Percentiles rank a stretch among this genome's conserved stretches.
phyloP scores from a whole-genome alignment of 371 early-diverging fungal genomes.

The Haplosporangium sp. region DNA sequence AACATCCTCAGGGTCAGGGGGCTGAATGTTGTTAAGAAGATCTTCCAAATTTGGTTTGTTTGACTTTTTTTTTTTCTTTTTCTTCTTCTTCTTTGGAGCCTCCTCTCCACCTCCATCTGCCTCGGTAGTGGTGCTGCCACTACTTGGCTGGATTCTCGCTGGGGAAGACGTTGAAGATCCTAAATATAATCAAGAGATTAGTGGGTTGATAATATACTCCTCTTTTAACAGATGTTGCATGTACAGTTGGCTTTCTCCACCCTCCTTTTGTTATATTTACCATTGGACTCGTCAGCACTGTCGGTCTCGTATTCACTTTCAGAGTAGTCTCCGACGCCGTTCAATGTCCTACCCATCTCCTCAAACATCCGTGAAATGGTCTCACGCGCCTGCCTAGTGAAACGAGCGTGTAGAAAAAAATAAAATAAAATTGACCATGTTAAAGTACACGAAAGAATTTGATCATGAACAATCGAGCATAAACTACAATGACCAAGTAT shows the following conservation, averaged over 20 bases:
- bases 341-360: slow-evolving; percentile 34
- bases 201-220: neutral
- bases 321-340: slow-evolving; percentile 23
- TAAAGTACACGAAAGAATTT: too few species aligned
- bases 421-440: neutral
- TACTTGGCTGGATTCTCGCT: neutral
- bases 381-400: slow-evolving; percentile 36
- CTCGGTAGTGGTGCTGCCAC: neutral
- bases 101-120: neutral
- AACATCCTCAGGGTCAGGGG: slow-evolving; percentile 57
- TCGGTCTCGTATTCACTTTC: slow-evolving; percentile 33
- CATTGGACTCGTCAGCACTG: slow-evolving; percentile 2
- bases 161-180: neutral
- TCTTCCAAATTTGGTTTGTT: slow-evolving; percentile 69
- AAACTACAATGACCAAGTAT: neutral
- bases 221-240: neutral
- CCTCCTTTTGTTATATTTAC: neutral
- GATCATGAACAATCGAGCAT: neutral
- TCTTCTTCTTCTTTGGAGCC: slow-evolving; percentile 63
- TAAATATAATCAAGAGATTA: neutral
- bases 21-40: slow-evolving; percentile 40
- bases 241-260: neutral
- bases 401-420: neutral
- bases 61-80: slow-evolving; percentile 62
- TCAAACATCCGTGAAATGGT: slow-evolving; percentile 36